Conservation (phyloP, 495 filamentous ascomycete genomes). For the Podospora sp. region DNA sequence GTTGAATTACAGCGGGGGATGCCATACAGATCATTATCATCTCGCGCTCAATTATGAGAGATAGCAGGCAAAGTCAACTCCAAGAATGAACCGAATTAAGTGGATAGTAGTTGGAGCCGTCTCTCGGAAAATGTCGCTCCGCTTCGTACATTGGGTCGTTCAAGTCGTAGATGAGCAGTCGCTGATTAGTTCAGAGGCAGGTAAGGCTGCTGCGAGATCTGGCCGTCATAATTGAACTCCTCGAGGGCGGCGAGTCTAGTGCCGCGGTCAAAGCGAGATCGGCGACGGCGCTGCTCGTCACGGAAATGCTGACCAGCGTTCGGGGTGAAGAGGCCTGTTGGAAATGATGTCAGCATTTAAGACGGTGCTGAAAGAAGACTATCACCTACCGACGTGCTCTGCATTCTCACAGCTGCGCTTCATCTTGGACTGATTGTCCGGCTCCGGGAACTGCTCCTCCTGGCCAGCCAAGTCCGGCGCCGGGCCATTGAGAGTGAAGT, state of each 20-base stretch:
- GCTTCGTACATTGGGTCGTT: neutral
- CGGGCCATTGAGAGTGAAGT: slow-evolving; percentile 49
- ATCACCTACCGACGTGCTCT: slow-evolving; percentile 73
- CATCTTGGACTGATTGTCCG: slow-evolving; percentile 84
- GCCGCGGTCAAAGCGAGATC: slow-evolving; percentile 76
- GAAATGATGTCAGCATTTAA: neutral
- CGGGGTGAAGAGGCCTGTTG: slow-evolving; percentile 68
- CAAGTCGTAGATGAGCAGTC: neutral
- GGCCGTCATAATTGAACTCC: slow-evolving; percentile 54
- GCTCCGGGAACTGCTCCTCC: slow-evolving; percentile 73
- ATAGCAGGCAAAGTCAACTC: slow-evolving; percentile 21
- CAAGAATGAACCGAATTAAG: neutral
- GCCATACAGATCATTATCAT: slow-evolving; percentile 30
- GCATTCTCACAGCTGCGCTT: slow-evolving; percentile 83
- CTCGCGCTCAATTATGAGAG: slow-evolving; percentile 27
- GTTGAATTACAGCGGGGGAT: slow-evolving; percentile 28
- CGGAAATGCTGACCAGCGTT: slow-evolving; percentile 71
- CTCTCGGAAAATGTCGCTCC: neutral
- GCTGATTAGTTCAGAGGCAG: neutral
- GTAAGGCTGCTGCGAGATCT: slow-evolving; percentile 34
- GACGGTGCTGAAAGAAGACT: neutral
- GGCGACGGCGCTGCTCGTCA: slow-evolving; percentile 74
- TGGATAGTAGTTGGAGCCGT: neutral
- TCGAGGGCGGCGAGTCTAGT: slow-evolving; percentile 64
- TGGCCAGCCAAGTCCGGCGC: slow-evolving; percentile 46